Evolutionary conservation across 1,139 yeast genomes (phyloP), one percentile per base, ranked within the genome.

Genomic region (Yamadazyma aaseri): DNA sequence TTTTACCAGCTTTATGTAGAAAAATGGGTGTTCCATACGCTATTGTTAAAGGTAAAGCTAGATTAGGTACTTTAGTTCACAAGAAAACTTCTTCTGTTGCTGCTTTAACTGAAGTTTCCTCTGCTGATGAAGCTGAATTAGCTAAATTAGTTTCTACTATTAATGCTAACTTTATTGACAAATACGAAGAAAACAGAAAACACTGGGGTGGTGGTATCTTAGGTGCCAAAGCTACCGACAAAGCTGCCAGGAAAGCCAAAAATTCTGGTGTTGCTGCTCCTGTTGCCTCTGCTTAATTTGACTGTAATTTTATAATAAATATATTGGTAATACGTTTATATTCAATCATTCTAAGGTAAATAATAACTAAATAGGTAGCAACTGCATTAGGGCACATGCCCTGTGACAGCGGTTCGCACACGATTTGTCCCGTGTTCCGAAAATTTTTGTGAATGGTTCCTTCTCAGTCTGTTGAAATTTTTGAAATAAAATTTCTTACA

Each of bases 131-230:
- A 76, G 80, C 95, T 63, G 90, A 87, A 63, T 81, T 90, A 58
- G 86, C 97, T 53, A 85, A 87, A 70, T 80, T 90, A 60, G 78
- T 90, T 56, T 83, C 96, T 45, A 84, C 97, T 63, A 79, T 92
- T 67, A 81, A 86, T 71, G 82, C 95, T 53, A 89, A 87, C 92
- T 90, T 81, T 73, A 67, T 73, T 58, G 95, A 86, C 63, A 86
- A 87, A 74, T 86, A 82, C 82, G 97, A 90, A 62, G 97, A 90
- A 55, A 65, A 77, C 68, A 90, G 95, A 80, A 87, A 86, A 76
- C 95, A 87, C 83, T 90, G 97, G 97, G 97, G 97, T 81, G 97
- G 98, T 79, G 97, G 97, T 81, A 65, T 86, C 70, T 76, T 92
- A 79, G 97, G 97, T 69, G 75, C 86, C 57, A 90, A 90, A 79